Percentiles rank a stretch among this genome's conserved stretches.
These are phyloP conservation scores for Talaromyces sp. DNA, from an alignment of 2,329 filamentous ascomycete species.

Conservation along the genomic window DNA sequence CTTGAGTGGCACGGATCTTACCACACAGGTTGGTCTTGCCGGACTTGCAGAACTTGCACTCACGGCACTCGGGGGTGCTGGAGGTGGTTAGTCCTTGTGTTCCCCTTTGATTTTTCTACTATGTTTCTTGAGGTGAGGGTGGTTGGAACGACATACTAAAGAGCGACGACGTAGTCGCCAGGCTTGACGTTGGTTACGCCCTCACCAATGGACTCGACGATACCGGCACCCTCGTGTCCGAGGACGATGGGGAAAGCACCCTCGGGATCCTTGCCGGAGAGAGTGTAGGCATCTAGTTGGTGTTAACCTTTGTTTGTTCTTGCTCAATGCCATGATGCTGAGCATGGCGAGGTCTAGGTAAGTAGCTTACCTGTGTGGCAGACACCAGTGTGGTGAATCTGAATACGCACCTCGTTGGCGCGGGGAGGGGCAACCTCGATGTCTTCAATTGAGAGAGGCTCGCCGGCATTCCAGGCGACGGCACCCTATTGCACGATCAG, in stretches of 20 bases:
- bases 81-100: slow-evolving; percentile 6
- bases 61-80: slow-evolving; percentile 92
- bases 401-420: slow-evolving; percentile 93
- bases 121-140: neutral
- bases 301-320: slow-evolving; percentile 6
- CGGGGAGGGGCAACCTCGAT: slow-evolving; percentile 87
- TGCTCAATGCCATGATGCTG: neutral
- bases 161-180: slow-evolving; percentile 86
- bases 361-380: slow-evolving; percentile 82
- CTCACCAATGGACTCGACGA: slow-evolving; percentile 92
- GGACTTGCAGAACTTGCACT: slow-evolving; percentile 99
- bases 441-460: slow-evolving; percentile 86
- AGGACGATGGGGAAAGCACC: slow-evolving; percentile 88
- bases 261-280: slow-evolving; percentile 96
- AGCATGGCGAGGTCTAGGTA: neutral
- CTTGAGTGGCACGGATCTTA: slow-evolving; percentile 97
- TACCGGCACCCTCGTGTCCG: slow-evolving; percentile 87
- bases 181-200: slow-evolving; percentile 93
- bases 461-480: slow-evolving; percentile 94
- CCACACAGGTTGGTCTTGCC: slow-evolving; percentile 99
- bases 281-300: slow-evolving; percentile 78
- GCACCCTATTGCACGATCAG: slow-evolving; percentile 64
- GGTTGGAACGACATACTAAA: slow-evolving; percentile 68
- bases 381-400: slow-evolving; percentile 97
- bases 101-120: too few relatives aligned